Conservation (phyloP, 305 asterid species). For the Andrographis paniculata region DNA sequence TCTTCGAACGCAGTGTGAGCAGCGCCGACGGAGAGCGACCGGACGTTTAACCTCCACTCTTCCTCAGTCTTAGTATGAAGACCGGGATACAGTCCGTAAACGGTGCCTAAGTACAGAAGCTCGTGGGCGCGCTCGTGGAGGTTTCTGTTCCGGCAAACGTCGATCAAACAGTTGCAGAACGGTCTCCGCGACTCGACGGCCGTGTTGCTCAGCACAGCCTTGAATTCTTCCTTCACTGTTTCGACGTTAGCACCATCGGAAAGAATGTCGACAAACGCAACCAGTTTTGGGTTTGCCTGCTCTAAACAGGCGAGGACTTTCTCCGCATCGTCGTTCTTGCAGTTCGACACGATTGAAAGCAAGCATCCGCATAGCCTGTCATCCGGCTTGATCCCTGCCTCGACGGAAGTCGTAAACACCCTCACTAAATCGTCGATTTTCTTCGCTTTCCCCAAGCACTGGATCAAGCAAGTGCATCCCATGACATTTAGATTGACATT, state of each 20-base stretch:
- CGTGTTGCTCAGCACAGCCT: conserved; percentile 42
- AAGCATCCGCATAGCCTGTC: conserved; percentile 85
- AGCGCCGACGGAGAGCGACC: conserved; percentile 84
- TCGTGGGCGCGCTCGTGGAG: conserved; percentile 63
- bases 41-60: conserved; percentile 78
- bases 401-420: conserved; percentile 44
- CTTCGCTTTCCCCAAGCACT: conserved; percentile 71
- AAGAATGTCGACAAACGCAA: conserved; percentile 37
- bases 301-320: conserved; percentile 64
- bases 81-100: conserved; percentile 79
- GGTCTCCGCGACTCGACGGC: conserved; percentile 71
- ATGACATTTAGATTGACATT: conserved; percentile 67
- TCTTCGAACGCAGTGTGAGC: conserved; percentile 57
- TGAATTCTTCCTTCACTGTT: conserved; percentile 52
- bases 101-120: conserved; percentile 54
- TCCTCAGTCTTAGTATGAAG: conserved; percentile 73
- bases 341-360: conserved; percentile 64
- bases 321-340: conserved; percentile 48
- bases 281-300: conserved; percentile 27
- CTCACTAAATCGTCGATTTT: conserved; percentile 64
- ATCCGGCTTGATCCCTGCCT: conserved; percentile 67
- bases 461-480: conserved; percentile 95
- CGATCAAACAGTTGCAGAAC: conserved; percentile 83
- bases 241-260: conserved; percentile 26
- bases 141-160: conserved; percentile 54